phyloP scores from a whole-genome alignment of 2,329 filamentous ascomycete genomes.

The Chrysoporthe cubensis region DNA sequence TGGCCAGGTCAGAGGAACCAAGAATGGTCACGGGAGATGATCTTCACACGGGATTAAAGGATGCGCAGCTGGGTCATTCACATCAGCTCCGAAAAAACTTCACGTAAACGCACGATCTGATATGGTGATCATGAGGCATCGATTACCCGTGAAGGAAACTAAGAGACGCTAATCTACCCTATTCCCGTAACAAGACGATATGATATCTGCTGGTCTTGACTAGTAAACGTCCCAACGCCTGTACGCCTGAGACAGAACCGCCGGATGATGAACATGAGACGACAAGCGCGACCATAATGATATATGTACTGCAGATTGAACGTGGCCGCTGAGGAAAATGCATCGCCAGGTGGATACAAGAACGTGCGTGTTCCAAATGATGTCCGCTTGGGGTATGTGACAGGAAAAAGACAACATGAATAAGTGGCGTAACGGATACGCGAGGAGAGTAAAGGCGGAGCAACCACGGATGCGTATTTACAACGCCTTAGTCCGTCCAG shows the following conservation, averaged over 20 bases:
- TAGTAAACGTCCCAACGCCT: neutral
- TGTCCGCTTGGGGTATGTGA: neutral
- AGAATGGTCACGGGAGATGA: neutral
- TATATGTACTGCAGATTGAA: neutral
- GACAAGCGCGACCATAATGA: neutral
- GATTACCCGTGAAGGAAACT: neutral
- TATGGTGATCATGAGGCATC: neutral
- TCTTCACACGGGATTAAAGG: neutral
- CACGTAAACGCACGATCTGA: neutral
- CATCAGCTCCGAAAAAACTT: neutral
- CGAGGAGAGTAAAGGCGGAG: neutral
- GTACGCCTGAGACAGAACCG: neutral
- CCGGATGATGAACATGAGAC: neutral
- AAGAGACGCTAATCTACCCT: neutral
- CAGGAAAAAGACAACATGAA: neutral
- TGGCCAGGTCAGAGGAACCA: too few species aligned
- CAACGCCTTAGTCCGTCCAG: slow-evolving; percentile 5
- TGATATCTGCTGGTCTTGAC: neutral
- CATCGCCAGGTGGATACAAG: neutral
- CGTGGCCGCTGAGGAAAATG: neutral
- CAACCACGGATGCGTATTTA: slow-evolving; percentile 14
- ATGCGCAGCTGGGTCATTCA: neutral
- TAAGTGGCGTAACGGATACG: neutral
- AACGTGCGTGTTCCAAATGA: neutral
- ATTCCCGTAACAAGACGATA: neutral